Base-by-base conservation (phyloP, 371 early-diverging fungal genomes). In the Rhizopus microsporus region DNA sequence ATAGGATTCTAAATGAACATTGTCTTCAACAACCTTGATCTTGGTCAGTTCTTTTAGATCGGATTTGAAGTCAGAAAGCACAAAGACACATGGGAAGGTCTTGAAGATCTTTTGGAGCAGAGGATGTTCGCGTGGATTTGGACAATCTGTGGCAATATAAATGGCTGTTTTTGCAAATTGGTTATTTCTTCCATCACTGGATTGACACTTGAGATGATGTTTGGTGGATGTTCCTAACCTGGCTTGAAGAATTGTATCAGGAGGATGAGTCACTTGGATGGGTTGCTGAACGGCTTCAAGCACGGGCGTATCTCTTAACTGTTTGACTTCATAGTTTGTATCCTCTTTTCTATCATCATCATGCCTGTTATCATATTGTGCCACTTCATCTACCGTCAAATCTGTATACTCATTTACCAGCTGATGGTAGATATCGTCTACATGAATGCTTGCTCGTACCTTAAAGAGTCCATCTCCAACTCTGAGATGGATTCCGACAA, bases 91-190 rank as follows among this genome's bases (percentile, higher is more conserved):
- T 3, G 86, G 83, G 43, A 86, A 86, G 2, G 81, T 78, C 30
- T 68, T 75, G 52, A 81, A 84, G 17, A 86, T 44, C 51, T 84
- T 84, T 43, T 69, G 72, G 54, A 86, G 68, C 23, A 86, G 50
- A 3, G 80, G 81, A 48, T 83, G 81, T 46, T 72, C 67, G 31
- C 82, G 65, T 7, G 84, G 84, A 43, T 78, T 66, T 1, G 80
- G 72, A 0, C 79, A 79, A 60, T 86, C 86, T 10, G 86, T 86
- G 2, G 84, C 86, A 43, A 86, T 80, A 48, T 78, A 86, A 31
- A 86, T 68, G 4, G 74, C 72, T 3, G 80, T 74, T 5, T 67
- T 63, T 49, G 45, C 43, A 47, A 65, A 65, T 34, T 50, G 48
- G 46, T 66, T 51, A 30, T 61, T 57, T 44, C 51, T 53, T 2